Percentiles rank a stretch among this genome's conserved stretches.
These are phyloP conservation scores for Aspergillus glaucus DNA, from an alignment of 2,329 filamentous ascomycete species.

Conservation along the genomic window DNA sequence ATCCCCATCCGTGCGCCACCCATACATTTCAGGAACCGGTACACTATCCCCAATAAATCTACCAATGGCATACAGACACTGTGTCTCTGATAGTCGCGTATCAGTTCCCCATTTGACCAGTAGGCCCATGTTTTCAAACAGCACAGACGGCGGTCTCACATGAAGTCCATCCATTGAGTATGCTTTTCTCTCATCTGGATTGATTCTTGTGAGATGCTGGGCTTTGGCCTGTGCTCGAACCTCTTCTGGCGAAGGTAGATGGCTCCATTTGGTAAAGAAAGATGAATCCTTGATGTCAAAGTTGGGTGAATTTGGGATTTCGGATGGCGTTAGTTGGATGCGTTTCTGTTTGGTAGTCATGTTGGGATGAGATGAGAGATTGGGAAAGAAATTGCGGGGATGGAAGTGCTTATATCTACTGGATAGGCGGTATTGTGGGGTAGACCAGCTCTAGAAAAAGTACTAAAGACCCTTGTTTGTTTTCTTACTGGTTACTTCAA, in stretches of 20 bases:
- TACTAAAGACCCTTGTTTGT: too few relatives aligned
- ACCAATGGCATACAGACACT: conserved; percentile 24
- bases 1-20: conserved; percentile 23
- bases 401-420: too few relatives aligned
- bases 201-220: conserved; percentile 10
- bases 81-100: conserved; percentile 22
- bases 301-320: conserved; percentile 9
- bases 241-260: conserved; percentile 15
- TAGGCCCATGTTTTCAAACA: conserved; percentile 24
- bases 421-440: too few relatives aligned
- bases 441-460: too few relatives aligned
- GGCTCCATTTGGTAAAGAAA: conserved; percentile 14
- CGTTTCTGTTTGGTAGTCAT: background rate
- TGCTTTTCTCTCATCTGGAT: conserved; percentile 8
- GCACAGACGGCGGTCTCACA: conserved; percentile 16
- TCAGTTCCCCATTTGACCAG: conserved; percentile 29
- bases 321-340: conserved; percentile 4
- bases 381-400: too few relatives aligned
- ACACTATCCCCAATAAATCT: conserved; percentile 15
- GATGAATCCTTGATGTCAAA: conserved; percentile 13
- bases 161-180: conserved; percentile 2
- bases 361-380: too few relatives aligned
- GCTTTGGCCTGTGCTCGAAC: conserved; percentile 9
- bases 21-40: conserved; percentile 33
- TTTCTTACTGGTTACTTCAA: too few relatives aligned